Evolutionary conservation across 495 filamentous ascomycete species (phyloP).

Genomic region (Trichocladium uniseriatum): DNA sequence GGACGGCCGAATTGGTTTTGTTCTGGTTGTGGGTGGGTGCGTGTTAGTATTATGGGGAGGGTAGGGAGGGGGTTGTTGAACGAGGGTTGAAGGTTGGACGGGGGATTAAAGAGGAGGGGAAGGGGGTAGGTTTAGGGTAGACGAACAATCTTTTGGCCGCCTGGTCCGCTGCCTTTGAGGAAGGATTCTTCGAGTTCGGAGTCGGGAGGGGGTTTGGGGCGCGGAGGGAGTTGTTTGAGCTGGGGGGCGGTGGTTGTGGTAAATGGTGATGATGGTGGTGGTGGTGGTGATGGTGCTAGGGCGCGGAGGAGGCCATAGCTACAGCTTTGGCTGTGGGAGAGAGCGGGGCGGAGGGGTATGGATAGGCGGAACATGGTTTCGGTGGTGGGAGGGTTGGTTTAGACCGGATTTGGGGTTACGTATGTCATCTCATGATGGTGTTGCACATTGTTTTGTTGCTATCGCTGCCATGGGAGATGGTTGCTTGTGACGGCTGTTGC

Average conservation of each 20-base stretch:
- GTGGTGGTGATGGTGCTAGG: background rate
- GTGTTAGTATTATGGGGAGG: background rate
- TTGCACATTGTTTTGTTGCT: background rate
- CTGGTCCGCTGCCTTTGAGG: constrained; percentile 85
- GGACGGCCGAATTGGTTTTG: constrained; percentile 93
- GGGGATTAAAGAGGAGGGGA: constrained; percentile 5
- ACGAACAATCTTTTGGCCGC: constrained; percentile 79
- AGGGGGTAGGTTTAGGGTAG: background rate
- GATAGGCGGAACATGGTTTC: constrained; percentile 4
- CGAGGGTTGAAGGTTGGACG: background rate
- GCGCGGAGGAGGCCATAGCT: background rate
- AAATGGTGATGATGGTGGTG: constrained; percentile 4
- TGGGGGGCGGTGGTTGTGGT: constrained; percentile 2
- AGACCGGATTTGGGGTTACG: background rate
- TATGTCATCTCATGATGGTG: constrained; percentile 1
- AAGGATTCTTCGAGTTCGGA: constrained; percentile 73
- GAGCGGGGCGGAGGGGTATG: background rate
- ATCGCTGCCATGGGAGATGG: background rate
- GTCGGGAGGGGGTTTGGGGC: constrained; percentile 60
- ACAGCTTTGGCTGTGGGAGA: background rate
- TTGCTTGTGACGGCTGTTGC: background rate
- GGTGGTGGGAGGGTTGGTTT: background rate
- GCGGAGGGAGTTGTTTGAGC: constrained; percentile 52
- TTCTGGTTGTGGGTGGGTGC: constrained; percentile 46
- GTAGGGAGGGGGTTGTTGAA: background rate